Base-by-base conservation (phyloP, 2,329 filamentous ascomycete species). In the Amauroascus verrucosus region DNA sequence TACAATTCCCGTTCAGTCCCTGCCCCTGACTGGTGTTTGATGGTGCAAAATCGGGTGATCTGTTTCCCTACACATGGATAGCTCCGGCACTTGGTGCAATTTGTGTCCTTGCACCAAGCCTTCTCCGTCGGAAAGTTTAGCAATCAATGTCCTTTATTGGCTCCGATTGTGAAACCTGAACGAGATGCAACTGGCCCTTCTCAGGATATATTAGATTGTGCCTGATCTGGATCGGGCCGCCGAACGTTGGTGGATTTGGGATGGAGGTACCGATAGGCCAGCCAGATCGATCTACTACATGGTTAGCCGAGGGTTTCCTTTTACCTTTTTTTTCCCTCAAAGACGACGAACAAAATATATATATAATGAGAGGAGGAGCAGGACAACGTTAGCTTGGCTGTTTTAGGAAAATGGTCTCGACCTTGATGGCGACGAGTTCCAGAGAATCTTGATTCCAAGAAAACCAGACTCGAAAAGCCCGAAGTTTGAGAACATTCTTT, bases 91-190 rank as follows among this genome's bases (percentile, higher is more conserved):
- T 30, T 30, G n/a, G n/a, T n/a, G n/a, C n/a, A n/a, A n/a, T n/a
- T 30, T 30, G 26, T 33, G 16, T 51, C 24, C 18, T n/a, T 32
- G 22, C 35, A 41, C 16, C 24, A 28, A 28, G 18, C 16, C 26
- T 35, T 44, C 37, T 43, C 26, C 38, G 37, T 14, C 48, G 48
- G 38, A 28, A 51, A 51, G 48, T 44, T 43, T 51, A 44, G 48
- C 40, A n/a, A n/a, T 9, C 4, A 40, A 18, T n/a, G 14, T n/a
- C 22, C 6, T n/a, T 30, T 7, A 35, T 45, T 30, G 41, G 41
- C 41, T 20, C 6, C 11, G 16, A 24, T n/a, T 38, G 20, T 37
- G 30, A 38, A 48, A 37, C 33, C 14, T 37, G 30, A 35, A 4
- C 11, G 40, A n/a, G 24, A 48, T 16, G 30, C 13, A 26, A 9